These are phyloP conservation scores for Pleurotus djamor DNA, from an alignment of 768 basidiomycete species.

Conservation along the genomic window DNA sequence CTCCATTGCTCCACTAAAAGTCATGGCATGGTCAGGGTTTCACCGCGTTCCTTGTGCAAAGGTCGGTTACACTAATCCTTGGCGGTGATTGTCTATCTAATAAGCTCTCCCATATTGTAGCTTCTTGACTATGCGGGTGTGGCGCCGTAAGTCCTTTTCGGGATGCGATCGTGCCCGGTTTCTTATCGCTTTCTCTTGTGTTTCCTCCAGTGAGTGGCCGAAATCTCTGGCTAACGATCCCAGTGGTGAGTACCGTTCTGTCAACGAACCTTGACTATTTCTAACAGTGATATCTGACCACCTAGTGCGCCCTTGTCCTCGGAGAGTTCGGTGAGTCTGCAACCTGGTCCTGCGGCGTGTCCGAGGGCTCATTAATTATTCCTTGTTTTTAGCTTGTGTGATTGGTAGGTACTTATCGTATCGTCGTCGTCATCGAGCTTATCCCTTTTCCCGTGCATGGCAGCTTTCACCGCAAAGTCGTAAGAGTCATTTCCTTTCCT, in stretches of 20 bases:
- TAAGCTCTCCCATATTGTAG: constrained; percentile 18
- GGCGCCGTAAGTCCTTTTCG: constrained; percentile 30
- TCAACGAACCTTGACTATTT: neutral
- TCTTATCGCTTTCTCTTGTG: neutral
- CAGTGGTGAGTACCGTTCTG: constrained; percentile 19
- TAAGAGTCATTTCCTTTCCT: constrained; percentile 17
- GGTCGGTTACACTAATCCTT: constrained; percentile 23
- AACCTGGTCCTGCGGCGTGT: neutral
- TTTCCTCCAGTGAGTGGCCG: constrained; percentile 35
- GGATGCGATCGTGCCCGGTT: neutral
- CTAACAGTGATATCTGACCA: no score
- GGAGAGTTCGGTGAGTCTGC: constrained; percentile 23
- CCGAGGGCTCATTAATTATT: neutral
- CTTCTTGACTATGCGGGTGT: constrained; percentile 50
- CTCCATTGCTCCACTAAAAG: neutral
- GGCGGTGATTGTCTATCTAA: neutral
- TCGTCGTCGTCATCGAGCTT: neutral
- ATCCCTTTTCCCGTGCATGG: neutral
- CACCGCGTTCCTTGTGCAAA: constrained; percentile 51
- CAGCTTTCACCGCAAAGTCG: constrained; percentile 42
- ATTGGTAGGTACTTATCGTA: neutral
- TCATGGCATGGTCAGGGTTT: constrained; percentile 34
- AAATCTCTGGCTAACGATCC: constrained; percentile 18
- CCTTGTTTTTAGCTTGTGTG: constrained; percentile 20
- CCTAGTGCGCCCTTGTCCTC: constrained; percentile 12